Base-by-base conservation (phyloP, 208 protist species). In the Acanthamoeba sp. region DNA sequence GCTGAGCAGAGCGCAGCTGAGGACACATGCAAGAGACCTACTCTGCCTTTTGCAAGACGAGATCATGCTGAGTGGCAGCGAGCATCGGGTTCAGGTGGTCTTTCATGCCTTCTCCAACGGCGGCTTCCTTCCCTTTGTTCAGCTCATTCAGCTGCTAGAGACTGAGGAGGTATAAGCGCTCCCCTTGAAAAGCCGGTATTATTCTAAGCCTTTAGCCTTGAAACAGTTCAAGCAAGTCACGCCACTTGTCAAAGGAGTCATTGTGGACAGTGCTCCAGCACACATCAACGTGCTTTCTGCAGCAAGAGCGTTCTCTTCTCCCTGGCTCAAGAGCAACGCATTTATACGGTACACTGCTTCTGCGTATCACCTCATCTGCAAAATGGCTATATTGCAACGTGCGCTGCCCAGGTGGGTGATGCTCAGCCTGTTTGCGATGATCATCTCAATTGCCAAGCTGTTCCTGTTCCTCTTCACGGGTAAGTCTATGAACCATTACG, bases 41-140 rank as follows among this genome's bases (percentile, higher is more conserved):
- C 18, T 69, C 10, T 20, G 7, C 62, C 24, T 69, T 29, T 16
- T 69, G 27, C 62, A 69, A 34, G 62, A 69, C 18, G 62, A 69
- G 29, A 29, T 16, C 9, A 16, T 29, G n/a, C n/a, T 36, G 24
- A 36, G 36, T 18, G 48, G 48, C 29, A 36, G n/a, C 62, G 12
- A 69, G 29, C 6, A 29, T 29, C 9, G 36, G n/a, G 4, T 69
- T 6, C 62, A 69, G n/a, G 62, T 69, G 9, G 29, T 69, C 4
- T 36, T 69, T 16, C 62, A 69, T 2, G 62, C 36, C n/a, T 69
- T 69, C 62, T 69, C 62, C 62, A 69, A 69, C n/a, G 62, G 62
- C 20, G 62, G 62, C 62, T 69, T 69, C 62, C 62, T 69, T 16
- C 62, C 62, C 29, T 69, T 22, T 6, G 29, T 38, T 29, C 62